Evolutionary conservation across 768 basidiomycete genomes (phyloP).

Genomic region (Leccinum variicolor): DNA sequence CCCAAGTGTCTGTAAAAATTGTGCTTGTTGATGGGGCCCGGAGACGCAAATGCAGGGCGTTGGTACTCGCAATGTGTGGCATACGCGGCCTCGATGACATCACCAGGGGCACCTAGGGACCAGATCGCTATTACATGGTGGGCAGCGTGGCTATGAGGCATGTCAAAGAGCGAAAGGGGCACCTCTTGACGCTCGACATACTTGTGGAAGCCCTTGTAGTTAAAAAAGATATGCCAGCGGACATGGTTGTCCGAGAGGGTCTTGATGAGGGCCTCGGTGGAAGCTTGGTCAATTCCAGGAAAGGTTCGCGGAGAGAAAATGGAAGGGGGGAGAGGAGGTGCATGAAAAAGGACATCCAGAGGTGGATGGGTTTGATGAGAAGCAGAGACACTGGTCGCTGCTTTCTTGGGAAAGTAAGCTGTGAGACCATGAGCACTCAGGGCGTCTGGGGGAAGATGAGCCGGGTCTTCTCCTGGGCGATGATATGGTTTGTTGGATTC

Average conservation of each 20-base stretch:
- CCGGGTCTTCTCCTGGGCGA: conserved; percentile 17
- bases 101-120: conserved; percentile 50
- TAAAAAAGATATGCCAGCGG: conserved; percentile 55
- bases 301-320: conserved; percentile 31
- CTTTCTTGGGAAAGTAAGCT: conserved; percentile 19
- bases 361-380: conserved; percentile 8
- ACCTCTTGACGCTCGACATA: conserved; percentile 11
- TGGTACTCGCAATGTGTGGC: conserved; percentile 37
- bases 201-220: conserved; percentile 35
- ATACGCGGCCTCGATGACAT: conserved; percentile 42
- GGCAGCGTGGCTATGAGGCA: conserved; percentile 44
- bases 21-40: conserved; percentile 20
- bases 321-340: conserved; percentile 29
- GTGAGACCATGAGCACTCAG: conserved; percentile 21
- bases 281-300: conserved; percentile 35
- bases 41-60: conserved; percentile 32
- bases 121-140: conserved; percentile 60
- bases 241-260: conserved; percentile 49
- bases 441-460: conserved; percentile 16
- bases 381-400: conserved; percentile 8
- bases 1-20: conserved; percentile 58
- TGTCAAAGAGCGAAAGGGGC: conserved; percentile 17
- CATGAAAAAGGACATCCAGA: conserved; percentile 18
- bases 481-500: conserved; percentile 12
- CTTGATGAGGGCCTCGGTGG: conserved; percentile 38